Evolutionary conservation across 2,329 filamentous ascomycete genomes (phyloP), one percentile per base, ranked within the genome.

Genomic region (Fusarium dlaminii): DNA sequence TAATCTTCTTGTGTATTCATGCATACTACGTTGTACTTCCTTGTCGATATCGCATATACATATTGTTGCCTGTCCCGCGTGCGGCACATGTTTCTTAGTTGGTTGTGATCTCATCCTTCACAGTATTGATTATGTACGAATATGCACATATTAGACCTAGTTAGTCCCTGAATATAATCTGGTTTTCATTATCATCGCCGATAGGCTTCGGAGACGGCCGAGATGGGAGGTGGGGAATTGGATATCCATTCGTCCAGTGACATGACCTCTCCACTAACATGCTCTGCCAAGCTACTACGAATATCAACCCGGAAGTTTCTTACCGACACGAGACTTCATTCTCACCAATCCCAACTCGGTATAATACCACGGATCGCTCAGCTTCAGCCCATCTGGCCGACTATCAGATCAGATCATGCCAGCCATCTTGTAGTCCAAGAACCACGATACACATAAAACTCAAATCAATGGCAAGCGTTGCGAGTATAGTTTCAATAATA

Each of bases 141-240:
- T 40, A 58, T 60, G 40, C 30, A 40, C 27, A 30, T 43, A 27
- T 43, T 40, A n/a, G 30, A n/a, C 27, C 64, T 34, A 40, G 60
- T 51, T 59, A 36, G 17, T 58, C 37, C 52, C 51, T 72, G 46
- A 40, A 57, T 72, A 63, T 49, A 54, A 39, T 42, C 48, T 60
- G 15, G 34, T 55, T 57, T 36, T 46, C 40, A 54, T 49, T 52
- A 57, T 39, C 46, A 64, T 55, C 42, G 52, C 65, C 51, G 45
- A 65, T 70, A 54, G 29, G 51, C 45, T 62, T 73, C 71, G 70
- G 71, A 56, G 70, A 37, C 56, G 48, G 51, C 70, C 70, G 70
- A 61, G 27, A 48, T 49, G 65, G 51, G 52, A 49, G 45, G 51
- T 58, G 52, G 62, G 37, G 52, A 55, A 45, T 39, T n/a, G 56